A percentile compares a stretch with the other conserved stretches of the same genome.
Conservation (phyloP, 2,329 filamentous ascomycete genomes). For the Ophiosphaerella narmari region DNA sequence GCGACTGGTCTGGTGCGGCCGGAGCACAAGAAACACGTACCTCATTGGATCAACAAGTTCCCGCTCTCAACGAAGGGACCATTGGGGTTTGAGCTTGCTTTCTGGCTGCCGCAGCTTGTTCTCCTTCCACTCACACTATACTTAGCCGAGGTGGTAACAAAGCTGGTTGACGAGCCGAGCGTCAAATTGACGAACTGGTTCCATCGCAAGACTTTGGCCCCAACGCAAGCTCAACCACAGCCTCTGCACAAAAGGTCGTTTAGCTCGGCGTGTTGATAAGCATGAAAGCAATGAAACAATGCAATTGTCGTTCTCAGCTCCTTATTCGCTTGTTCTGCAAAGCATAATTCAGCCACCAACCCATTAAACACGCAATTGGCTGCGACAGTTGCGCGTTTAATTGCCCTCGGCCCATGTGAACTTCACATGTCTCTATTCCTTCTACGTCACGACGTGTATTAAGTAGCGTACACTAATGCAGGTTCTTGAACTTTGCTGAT, state of each 20-base stretch:
- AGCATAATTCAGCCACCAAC: too few relatives aligned
- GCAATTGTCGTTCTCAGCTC: neutral
- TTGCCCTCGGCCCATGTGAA: constrained; percentile 12
- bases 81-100: constrained; percentile 60
- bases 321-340: too few relatives aligned
- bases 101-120: constrained; percentile 64
- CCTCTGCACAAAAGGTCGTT: constrained; percentile 1
- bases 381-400: too few relatives aligned
- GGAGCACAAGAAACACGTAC: constrained; percentile 56
- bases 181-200: constrained; percentile 58
- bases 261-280: constrained; percentile 1
- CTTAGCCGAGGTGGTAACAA: constrained; percentile 40
- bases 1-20: constrained; percentile 61
- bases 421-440: neutral
- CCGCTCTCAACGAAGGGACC: constrained; percentile 61
- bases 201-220: constrained; percentile 54
- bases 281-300: neutral
- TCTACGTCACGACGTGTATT: neutral
- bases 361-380: too few relatives aligned
- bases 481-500: constrained; percentile 4
- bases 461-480: constrained; percentile 1
- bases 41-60: constrained; percentile 62
- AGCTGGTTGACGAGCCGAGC: constrained; percentile 55
- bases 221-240: constrained; percentile 10
- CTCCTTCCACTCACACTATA: constrained; percentile 39